phyloP scores from a whole-genome alignment of 805 yeast species.

The Teunomyces tritomae region DNA sequence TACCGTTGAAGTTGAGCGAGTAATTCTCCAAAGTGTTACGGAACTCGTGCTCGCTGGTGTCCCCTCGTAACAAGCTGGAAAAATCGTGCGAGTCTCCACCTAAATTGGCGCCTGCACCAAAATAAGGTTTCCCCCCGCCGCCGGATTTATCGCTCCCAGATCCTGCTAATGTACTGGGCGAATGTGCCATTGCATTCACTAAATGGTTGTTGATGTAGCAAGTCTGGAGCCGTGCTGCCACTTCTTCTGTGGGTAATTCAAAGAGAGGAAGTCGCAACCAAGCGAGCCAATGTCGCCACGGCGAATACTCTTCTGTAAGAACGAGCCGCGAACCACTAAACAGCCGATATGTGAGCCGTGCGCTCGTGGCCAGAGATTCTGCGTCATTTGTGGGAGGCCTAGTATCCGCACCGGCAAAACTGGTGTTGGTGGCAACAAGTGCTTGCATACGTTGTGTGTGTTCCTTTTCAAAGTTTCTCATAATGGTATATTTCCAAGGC shows the following conservation, averaged over 20 bases:
- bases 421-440: not conserved
- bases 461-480: constrained; percentile 37
- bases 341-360: constrained; percentile 22
- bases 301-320: constrained; percentile 26
- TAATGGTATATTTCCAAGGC: constrained; percentile 64
- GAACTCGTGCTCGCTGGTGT: constrained; percentile 26
- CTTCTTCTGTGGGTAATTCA: constrained; percentile 40
- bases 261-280: constrained; percentile 44
- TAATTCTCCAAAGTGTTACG: constrained; percentile 28
- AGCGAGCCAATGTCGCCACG: constrained; percentile 40
- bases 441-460: constrained; percentile 26
- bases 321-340: constrained; percentile 26
- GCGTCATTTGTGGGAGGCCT: constrained; percentile 2
- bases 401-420: not conserved
- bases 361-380: constrained; percentile 26
- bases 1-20: constrained; percentile 21
- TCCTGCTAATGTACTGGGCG: not conserved
- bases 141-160: constrained; percentile 1
- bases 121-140: not conserved
- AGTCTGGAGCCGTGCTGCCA: constrained; percentile 20
- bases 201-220: constrained; percentile 10
- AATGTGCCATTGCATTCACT: not conserved
- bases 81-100: constrained; percentile 27
- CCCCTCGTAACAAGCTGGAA: constrained; percentile 35
- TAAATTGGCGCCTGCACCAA: constrained; percentile 9